These are phyloP conservation scores for Comarum palustre DNA, from an alignment of 306 rosid species.

Conservation along the genomic window DNA sequence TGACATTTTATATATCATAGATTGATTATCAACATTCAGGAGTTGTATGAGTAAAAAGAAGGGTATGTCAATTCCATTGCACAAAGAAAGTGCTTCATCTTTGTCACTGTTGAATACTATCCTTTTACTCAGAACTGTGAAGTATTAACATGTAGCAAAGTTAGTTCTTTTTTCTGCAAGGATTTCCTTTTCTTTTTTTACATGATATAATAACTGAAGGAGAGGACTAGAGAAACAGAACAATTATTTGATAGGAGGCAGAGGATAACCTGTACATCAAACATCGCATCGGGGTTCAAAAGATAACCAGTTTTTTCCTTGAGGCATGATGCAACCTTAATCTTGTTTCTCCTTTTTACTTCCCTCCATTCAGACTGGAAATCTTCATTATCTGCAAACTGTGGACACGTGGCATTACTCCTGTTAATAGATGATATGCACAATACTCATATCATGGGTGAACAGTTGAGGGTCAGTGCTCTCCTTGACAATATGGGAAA, in stretches of 20 bases:
- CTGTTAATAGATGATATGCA: slow-evolving; percentile 19
- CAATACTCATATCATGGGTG: slow-evolving; percentile 4
- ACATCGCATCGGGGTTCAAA: slow-evolving; percentile 81
- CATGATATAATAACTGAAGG: background rate
- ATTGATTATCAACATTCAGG: background rate
- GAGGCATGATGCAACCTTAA: slow-evolving; percentile 65
- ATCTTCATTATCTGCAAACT: slow-evolving; percentile 81
- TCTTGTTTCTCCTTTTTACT: slow-evolving; percentile 70
- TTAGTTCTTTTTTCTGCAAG: background rate
- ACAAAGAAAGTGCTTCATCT: background rate
- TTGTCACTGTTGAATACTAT: background rate
- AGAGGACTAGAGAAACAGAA: background rate
- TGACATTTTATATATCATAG: slow-evolving; percentile 14
- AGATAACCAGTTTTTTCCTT: slow-evolving; percentile 78
- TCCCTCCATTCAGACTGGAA: slow-evolving; percentile 78
- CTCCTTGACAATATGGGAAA: background rate
- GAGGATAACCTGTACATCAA: slow-evolving; percentile 71
- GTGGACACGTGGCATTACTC: slow-evolving; percentile 18
- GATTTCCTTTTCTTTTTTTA: background rate
- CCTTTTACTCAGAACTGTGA: background rate
- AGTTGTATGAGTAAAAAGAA: background rate
- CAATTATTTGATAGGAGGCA: background rate
- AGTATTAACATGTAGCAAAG: background rate
- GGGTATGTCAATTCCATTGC: background rate
- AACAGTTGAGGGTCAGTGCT: background rate